Base-by-base conservation (phyloP, 106 monocot species). In the Triglochin maritima region DNA sequence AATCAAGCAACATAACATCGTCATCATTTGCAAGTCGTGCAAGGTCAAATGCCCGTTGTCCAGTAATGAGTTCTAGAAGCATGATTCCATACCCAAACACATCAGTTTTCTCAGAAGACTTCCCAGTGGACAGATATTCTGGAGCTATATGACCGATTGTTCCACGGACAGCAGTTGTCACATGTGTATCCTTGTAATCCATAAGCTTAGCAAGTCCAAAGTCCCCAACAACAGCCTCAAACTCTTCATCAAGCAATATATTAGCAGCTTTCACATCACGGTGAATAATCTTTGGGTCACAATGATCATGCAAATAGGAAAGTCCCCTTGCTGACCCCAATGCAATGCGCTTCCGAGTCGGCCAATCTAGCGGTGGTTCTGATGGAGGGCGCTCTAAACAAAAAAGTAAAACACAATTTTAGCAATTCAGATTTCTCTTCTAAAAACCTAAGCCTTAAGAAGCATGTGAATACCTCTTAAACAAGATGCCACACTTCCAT, bases 171-270 rank as follows among this genome's bases (percentile, higher is more conserved):
- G 89, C 94, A 11, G 94, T 94, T 2, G 89, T 89, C 8, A 94
- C 94, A 71, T 94, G 94, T 50, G 94, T 94, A 58, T 94, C 94
- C 80, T 94, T 94, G 81, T 94, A 89, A 60, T 94, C 94, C 94
- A 94, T 94, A 50, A 94, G 79, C 47, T 89, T 94, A 47, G 94
- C 94, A 56, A 94, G 78, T 47, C 94, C 94, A 78, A 94, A 95
- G 66, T 95, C 94, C 2, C 94, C 90, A 3, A 95, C 94, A 44
- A 95, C 94, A 9, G 94, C 94, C 67, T 95, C 87, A 72, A 85
- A 95, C 66, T 90, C 94, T 72, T 95, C 94, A 71, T 95, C 94
- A 57, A 95, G 71, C 59, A 95, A 72, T 15, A 95, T 95, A 62
- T 95, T 95, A 43, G 94, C 94, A 66, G 94, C 94, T 74, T 95